Conservation (phyloP, 352 stramenopile species). For the Pythium rhizo-oryzae region DNA sequence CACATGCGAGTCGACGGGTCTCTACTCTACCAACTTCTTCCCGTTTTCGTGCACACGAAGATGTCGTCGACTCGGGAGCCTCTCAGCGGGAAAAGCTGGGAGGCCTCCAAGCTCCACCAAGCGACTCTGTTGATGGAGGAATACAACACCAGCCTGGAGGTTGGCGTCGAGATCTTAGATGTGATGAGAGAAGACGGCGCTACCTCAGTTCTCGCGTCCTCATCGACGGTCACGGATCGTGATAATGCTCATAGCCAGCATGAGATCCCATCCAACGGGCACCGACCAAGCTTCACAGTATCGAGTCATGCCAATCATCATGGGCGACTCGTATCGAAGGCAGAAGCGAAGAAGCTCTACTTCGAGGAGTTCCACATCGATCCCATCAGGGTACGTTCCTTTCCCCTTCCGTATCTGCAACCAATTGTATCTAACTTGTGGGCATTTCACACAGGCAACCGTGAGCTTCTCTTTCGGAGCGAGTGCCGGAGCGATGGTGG, state of each 20-base stretch:
- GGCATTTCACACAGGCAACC: conserved; percentile 41
- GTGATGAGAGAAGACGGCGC: conserved; percentile 64
- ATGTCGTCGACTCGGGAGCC: conserved; percentile 18
- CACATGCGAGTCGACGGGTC: conserved; percentile 84
- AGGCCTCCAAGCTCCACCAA: conserved; percentile 37
- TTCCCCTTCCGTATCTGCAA: background rate
- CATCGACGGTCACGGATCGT: conserved; percentile 24
- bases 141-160: conserved; percentile 73
- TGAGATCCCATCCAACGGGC: conserved; percentile 6
- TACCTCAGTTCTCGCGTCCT: conserved; percentile 41
- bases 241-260: conserved; percentile 22
- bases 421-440: background rate
- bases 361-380: conserved; percentile 91
- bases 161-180: conserved; percentile 73
- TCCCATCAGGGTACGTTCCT: conserved; percentile 64
- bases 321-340: conserved; percentile 41
- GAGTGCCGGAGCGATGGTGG: conserved; percentile 62
- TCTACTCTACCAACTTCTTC: conserved; percentile 74
- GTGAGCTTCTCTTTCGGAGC: conserved; percentile 87
- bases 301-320: conserved; percentile 26
- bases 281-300: conserved; percentile 21
- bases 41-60: conserved; percentile 65
- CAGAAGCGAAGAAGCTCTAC: conserved; percentile 85
- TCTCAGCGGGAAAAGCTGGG: conserved; percentile 31
- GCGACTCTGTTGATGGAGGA: conserved; percentile 64